Percentiles rank a stretch among this genome's conserved stretches.
phyloP scores from a whole-genome alignment of 1,284 basidiomycete species.

The Mycosarcoma maydis region DNA sequence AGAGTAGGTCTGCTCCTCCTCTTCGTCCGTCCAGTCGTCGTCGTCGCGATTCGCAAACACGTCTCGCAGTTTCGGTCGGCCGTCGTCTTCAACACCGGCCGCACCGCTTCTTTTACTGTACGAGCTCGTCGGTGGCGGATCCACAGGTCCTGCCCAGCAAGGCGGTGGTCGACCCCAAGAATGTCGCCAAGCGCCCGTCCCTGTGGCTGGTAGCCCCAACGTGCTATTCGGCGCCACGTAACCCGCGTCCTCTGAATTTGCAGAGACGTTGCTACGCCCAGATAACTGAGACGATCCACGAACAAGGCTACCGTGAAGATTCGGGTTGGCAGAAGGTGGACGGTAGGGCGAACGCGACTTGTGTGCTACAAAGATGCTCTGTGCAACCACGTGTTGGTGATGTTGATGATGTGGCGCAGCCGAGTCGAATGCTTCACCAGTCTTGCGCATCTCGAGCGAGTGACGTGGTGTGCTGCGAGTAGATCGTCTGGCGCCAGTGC shows the following conservation, averaged over 20 bases:
- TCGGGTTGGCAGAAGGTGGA: constrained; percentile 59
- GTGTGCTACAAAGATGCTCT: constrained; percentile 60
- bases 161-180: constrained; percentile 63
- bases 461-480: constrained; percentile 40
- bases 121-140: constrained; percentile 28
- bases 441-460: constrained; percentile 33
- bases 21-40: constrained; percentile 62
- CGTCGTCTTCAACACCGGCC: neutral
- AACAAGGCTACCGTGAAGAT: constrained; percentile 33
- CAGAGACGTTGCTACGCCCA: neutral
- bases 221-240: constrained; percentile 4
- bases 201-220: constrained; percentile 23
- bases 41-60: constrained; percentile 56
- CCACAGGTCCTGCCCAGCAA: constrained; percentile 58
- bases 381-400: constrained; percentile 22
- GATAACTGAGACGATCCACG: constrained; percentile 15
- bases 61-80: constrained; percentile 47
- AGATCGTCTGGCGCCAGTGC: constrained; percentile 12
- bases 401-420: constrained; percentile 1
- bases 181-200: constrained; percentile 53
- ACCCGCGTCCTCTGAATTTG: neutral
- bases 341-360: constrained; percentile 56
- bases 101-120: neutral
- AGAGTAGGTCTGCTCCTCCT: constrained; percentile 52
- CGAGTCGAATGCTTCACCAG: constrained; percentile 1